Evolutionary conservation across 129 eudicot species (phyloP), one percentile per base, ranked within the genome.

Genomic region (Tanacetum coccineum): DNA sequence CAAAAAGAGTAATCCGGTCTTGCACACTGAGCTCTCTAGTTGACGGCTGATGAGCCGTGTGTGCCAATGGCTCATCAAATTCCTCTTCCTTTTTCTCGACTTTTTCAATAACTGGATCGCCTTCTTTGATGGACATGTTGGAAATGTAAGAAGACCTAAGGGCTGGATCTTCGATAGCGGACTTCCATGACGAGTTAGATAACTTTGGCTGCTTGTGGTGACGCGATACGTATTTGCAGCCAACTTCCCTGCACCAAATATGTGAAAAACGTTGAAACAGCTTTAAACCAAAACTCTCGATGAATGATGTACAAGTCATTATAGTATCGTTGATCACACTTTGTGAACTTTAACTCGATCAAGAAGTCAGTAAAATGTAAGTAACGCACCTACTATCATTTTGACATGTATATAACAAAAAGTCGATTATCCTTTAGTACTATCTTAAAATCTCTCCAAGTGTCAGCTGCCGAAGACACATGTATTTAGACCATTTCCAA

Each of bases 41-140:
- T 32, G 66, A 61, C 40, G 66, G 3, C 48, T 32, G 36, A 26
- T 13, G 14, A 11, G 53, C 53, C 54, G 4, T 14, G 19, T 59
- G 66, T 59, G 20, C 20, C 64, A 59, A 28, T 26, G 64, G 13
- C 64, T 13, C 11, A 4, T 13, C 39, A 58, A 26, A 10, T 17
- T 10, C 61, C 39, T 58, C 63, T 58, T 26, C 63, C 30, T 26
- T 58, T 58, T 26, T 58, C 39, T 25, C 18, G 3, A 4, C 54
- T 49, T 49, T 49, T 2, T 49, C 42, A 36, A 36, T 36, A 0
- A 36, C 2, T 0, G 42, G 10, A 7, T 36, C 42, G 10, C 42
- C 85, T 46, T 87, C 82, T 17, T 83, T 88, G 17, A 79, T 69
- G 67, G 90, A 81, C 95, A 86, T 83, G 81, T 84, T 88, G 15